Conservation (phyloP, 352 stramenopile genomes). For the Blastocystis sp. region DNA sequence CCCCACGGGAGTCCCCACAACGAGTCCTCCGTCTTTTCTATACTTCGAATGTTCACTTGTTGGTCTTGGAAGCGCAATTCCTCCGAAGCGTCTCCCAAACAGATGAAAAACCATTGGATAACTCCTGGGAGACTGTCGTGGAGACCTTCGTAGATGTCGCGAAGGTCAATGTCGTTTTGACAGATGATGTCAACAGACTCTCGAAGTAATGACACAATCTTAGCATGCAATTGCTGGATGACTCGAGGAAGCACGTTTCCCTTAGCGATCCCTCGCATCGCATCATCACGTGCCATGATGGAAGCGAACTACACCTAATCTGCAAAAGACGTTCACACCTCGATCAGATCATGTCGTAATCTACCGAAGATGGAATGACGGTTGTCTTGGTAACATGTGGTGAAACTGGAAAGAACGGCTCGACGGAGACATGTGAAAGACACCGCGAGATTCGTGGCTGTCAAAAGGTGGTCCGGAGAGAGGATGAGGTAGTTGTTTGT, state of each 20-base stretch:
- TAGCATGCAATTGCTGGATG: neutral
- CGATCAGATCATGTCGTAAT: constrained; percentile 15
- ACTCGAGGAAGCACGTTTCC: neutral
- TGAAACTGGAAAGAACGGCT: constrained; percentile 19
- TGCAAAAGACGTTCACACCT: neutral
- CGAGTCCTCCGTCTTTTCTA: neutral
- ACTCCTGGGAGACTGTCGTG: constrained; percentile 35
- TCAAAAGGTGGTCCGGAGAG: neutral
- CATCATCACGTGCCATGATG: neutral
- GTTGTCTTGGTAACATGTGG: neutral
- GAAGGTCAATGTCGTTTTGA: neutral
- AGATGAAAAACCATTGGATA: neutral
- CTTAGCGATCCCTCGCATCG: neutral
- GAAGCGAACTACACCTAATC: neutral
- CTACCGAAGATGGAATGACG: neutral
- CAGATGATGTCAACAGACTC: neutral
- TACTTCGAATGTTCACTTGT: neutral
- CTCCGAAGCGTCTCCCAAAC: neutral
- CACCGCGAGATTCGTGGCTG: neutral
- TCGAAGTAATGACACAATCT: neutral
- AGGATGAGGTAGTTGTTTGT: constrained; percentile 27
- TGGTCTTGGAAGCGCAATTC: too few species aligned
- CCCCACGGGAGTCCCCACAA: constrained; percentile 43
- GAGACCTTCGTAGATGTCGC: constrained; percentile 15
- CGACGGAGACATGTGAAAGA: constrained; percentile 25